These are phyloP conservation scores for Cladorrhinum sp. DNA, from an alignment of 2,329 filamentous ascomycete species.

Conservation along the genomic window DNA sequence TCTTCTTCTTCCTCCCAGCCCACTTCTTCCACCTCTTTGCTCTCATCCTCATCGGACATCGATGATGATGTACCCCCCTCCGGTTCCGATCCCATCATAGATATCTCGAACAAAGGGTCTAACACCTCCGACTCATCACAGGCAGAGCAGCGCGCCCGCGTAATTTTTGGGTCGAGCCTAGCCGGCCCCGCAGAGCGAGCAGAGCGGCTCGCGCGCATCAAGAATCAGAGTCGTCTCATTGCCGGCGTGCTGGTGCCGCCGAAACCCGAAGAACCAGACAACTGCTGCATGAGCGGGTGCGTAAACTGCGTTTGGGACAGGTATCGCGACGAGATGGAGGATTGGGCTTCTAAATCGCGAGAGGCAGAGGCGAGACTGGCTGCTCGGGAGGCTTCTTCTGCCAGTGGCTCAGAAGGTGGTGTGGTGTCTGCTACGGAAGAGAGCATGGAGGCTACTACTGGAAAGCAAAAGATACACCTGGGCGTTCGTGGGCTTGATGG, in stretches of 20 bases:
- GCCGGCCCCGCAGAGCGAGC: slow-evolving; percentile 69
- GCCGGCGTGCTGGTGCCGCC: slow-evolving; percentile 83
- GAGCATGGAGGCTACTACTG: slow-evolving; percentile 21
- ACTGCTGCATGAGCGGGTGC: slow-evolving; percentile 99
- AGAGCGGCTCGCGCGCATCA: slow-evolving; percentile 56
- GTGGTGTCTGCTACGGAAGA: slow-evolving; percentile 18
- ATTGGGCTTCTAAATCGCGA: slow-evolving; percentile 67
- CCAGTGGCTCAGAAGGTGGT: too few species aligned
- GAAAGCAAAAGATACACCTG: slow-evolving; percentile 30
- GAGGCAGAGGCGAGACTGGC: slow-evolving; percentile 59
- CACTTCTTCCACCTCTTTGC: slow-evolving; percentile 4
- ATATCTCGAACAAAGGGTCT: slow-evolving; percentile 4
- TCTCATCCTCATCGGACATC: slow-evolving; percentile 16
- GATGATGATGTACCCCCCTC: neutral
- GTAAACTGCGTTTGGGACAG: slow-evolving; percentile 96
- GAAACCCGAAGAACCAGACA: slow-evolving; percentile 84
- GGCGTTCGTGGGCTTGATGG: slow-evolving; percentile 41
- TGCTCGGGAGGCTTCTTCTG: slow-evolving; percentile 37
- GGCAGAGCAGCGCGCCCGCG: slow-evolving; percentile 30
- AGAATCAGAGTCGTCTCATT: slow-evolving; percentile 60
- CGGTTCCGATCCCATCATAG: neutral
- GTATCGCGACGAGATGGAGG: slow-evolving; percentile 88
- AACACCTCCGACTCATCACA: slow-evolving; percentile 10
- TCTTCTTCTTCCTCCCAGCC: slow-evolving; percentile 14
- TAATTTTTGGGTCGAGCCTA: slow-evolving; percentile 80